Conservation (phyloP, 2,329 filamentous ascomycete species). For the Aspergillus sp. region DNA sequence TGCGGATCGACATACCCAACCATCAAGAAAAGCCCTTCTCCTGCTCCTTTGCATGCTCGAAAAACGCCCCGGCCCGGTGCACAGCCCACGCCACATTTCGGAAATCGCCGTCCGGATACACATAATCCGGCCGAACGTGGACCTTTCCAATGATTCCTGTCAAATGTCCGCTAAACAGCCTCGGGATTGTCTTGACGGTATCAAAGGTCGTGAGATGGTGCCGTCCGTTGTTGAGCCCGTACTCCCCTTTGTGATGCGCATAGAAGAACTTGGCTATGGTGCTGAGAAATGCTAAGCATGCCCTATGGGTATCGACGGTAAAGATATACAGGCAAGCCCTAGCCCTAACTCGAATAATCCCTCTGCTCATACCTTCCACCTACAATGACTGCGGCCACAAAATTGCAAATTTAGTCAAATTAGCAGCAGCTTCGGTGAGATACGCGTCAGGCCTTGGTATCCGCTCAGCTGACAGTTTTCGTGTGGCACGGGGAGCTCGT, state of each 20-base stretch:
- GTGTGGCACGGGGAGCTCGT: no score
- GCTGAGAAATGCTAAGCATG: no score
- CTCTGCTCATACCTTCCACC: no score
- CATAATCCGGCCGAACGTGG: slow-evolving; percentile 35
- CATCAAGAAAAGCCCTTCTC: slow-evolving; percentile 37
- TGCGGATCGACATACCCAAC: slow-evolving; percentile 42
- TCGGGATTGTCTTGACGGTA: slow-evolving; percentile 35
- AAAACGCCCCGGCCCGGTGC: slow-evolving; percentile 30
- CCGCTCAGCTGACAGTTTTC: no score
- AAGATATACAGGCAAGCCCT: no score
- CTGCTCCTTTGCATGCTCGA: slow-evolving; percentile 22
- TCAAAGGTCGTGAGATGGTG: slow-evolving; percentile 40
- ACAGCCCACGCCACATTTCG: slow-evolving; percentile 37
- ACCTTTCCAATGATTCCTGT: slow-evolving; percentile 43
- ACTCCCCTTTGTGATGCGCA: slow-evolving; percentile 38
- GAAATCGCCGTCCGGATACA: slow-evolving; percentile 37
- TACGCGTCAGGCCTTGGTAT: no score
- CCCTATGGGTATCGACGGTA: no score
- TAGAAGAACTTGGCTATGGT: no score
- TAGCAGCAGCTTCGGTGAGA: no score
- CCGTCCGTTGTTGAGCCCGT: slow-evolving; percentile 32
- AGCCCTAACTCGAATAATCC: no score
- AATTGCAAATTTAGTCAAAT: no score
- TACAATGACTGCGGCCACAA: no score
- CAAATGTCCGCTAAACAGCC: slow-evolving; percentile 34